Conservation (phyloP, 2,329 filamentous ascomycete species). For the Ophiostoma himal-ulmi region DNA sequence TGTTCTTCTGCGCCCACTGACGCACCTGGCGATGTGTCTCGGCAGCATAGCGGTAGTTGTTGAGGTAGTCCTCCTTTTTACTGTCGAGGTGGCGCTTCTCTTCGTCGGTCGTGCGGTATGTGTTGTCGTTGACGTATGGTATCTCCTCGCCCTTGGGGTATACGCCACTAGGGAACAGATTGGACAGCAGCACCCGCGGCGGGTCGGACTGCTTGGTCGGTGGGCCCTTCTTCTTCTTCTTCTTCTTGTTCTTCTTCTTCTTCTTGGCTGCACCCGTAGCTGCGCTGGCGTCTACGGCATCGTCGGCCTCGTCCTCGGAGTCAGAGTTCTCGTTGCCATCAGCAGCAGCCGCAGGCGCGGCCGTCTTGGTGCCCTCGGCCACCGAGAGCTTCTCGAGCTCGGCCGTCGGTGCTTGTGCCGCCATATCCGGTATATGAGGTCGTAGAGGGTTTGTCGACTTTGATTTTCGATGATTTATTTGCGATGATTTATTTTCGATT, state of each 20-base stretch:
- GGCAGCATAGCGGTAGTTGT: conserved; percentile 71
- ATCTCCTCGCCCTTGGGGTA: conserved; percentile 75
- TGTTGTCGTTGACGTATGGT: conserved; percentile 72
- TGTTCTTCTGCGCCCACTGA: conserved; percentile 71
- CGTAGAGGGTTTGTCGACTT: not conserved
- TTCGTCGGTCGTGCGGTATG: conserved; percentile 72
- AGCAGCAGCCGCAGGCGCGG: conserved; percentile 31
- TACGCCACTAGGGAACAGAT: conserved; percentile 64
- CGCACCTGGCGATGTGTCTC: conserved; percentile 77
- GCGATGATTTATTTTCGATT: not conserved
- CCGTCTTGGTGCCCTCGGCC: not conserved
- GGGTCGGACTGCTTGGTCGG: conserved; percentile 70
- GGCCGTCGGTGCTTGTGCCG: conserved; percentile 35
- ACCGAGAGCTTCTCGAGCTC: conserved; percentile 17
- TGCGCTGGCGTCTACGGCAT: conserved; percentile 29
- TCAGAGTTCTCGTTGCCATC: conserved; percentile 44
- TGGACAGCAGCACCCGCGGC: conserved; percentile 65
- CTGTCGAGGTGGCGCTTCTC: conserved; percentile 80
- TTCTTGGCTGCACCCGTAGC: conserved; percentile 37
- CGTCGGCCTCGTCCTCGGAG: conserved; percentile 50
- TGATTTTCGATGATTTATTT: not conserved
- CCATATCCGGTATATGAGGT: conserved; percentile 32
- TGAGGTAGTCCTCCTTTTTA: conserved; percentile 69
- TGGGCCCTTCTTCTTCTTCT: conserved; percentile 73
- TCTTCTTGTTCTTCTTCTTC: conserved; percentile 46